Evolutionary conservation across 495 filamentous ascomycete genomes (phyloP), one percentile per base, ranked within the genome.

Genomic region (Wilcoxina mikolae): DNA sequence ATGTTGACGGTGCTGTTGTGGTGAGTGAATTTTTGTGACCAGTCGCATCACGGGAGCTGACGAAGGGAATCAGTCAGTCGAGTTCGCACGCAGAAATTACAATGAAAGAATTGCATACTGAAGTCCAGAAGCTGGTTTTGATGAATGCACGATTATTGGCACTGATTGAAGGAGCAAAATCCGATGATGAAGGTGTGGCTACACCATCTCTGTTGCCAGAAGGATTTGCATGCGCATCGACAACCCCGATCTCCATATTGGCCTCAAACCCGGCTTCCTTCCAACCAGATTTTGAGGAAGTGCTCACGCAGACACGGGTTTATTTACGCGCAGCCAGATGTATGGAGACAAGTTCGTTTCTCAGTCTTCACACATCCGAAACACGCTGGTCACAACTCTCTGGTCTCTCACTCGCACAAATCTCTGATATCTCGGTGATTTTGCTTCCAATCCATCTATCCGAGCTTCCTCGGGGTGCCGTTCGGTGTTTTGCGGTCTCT

Each of bases 1-100:
- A 64, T 67, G 45, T 50, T 67, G 20, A 61, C 49, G 1, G 65
- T 60, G 27, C 33, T 67, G 18, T 59, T 56, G n/a, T 66, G 61
- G 63, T 66, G 45, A 57, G 56, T 15, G 22, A n/a, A n/a, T n/a
- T n/a, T n/a, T n/a, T n/a, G n/a, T n/a, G 20, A 51, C 43, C 15
- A 53, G 57, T 4, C 53, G 57, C 28, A 55, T 27, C 7, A 22
- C 39, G 24, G 55, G 57, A 18, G 54, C 54, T 27, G 51, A 45
- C n/a, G 41, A 35, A 35, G 7, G 7, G 7, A 35, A 35, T 35
- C 31, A 35, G 31, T 15, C 7, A 35, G 31, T 35, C 31, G 31
- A 15, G 15, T 7, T 35, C 31, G 7, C 31, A 35, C 31, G 31
- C 31, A 7, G 31, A 35, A 15, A 7, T 35, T 7, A 7, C 31